Evolutionary conservation across 2,329 filamentous ascomycete genomes (phyloP), one percentile per base, ranked within the genome.

Genomic region (Teratosphaeria viscida): DNA sequence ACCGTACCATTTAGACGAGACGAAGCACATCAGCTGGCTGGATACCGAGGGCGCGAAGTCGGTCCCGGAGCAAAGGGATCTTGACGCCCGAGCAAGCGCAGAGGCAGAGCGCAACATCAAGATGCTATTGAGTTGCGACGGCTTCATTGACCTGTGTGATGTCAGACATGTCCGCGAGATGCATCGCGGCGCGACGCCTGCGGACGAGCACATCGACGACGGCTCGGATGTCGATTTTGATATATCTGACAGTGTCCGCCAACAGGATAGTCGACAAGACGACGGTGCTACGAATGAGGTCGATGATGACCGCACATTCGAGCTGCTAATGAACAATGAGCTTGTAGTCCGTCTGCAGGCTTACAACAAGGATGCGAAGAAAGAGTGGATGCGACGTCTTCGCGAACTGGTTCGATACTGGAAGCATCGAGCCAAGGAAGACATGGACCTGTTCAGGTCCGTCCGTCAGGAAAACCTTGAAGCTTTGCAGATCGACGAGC

Each of bases 401-500:
- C 77, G 76, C 16, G 75, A 77, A 6, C 72, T 88, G 11, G 77
- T 80, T 35, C 79, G 77, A 54, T 88, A 87, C 72, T 88, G 85
- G 85, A 83, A 79, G 62, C 71, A 74, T 34, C 81, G 85, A 55
- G 77, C 75, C 3, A 76, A 77, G 16, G 77, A 78, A 7, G 85
- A 88, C 66, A 79, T 84, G 61, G 74, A 75, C 11, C 78, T 84
- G 27, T 79, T 83, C 66, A 84, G 85, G 64, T 72, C 74, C 1
- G 79, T 83, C 4, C 79, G 85, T 23, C 74, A 77, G 57, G 77
- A 78, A 57, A 88, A 88, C 63, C 76, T 87, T 35, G 75, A 80
- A 52, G 73, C 78, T 5, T 76, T 88, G 56, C 80, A 82, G 56
- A 85, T 88, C 59, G 84, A 87, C 67, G 85, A 88, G 67, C 81